Base-by-base conservation (phyloP, 1,284 basidiomycete genomes). In the Fomitiporia mediterranea region DNA sequence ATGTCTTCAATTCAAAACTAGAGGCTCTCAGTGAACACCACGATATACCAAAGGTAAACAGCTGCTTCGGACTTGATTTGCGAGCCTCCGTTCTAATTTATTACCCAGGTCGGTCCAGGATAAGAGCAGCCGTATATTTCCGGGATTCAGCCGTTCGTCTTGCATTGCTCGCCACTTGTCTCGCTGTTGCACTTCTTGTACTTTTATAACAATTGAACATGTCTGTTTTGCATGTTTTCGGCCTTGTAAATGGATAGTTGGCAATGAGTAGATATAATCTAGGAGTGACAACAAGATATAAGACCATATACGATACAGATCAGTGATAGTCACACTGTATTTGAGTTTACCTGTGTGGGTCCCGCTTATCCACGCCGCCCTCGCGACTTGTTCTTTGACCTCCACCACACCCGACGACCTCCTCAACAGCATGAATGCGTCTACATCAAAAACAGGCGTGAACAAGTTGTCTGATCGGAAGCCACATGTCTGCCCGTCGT, bases 1-100 rank as follows among this genome's bases (percentile, higher is more conserved):
- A 84, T 59, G 91, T 94, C 67, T 92, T 94, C 67, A 99, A 99
- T 69, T 68, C 80, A 30, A 91, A 97, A 68, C 77, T 99, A 5
- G 94, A 95, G 69, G 76, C 81, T 51, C 81, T 97, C 58, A 90
- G 88, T 67, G 92, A 95, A 74, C 93, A 95, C 76, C 90, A 95
- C 69, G 92, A 95, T 69, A 94, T 95, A 64, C 92, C 92, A 39
- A 94, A 94, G 78, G 91, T 88, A 67, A 61, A 38, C 59, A n/a
- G 55, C 64, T 58, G 56, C 63, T 57, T 58, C 61, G 62, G 65
- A 27, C 58, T 32, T 30, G 27, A n/a, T 15, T 37, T 44, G 66
- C 69, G 63, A 62, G 61, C 15, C 59, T 34, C 62, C 56, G 57
- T 62, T 53, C 55, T 59, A 55, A 59, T 60, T 53, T 42, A 44